phyloP scores from a whole-genome alignment of 73 alveolate genomes.

The Tetrahymena malaccensis region DNA sequence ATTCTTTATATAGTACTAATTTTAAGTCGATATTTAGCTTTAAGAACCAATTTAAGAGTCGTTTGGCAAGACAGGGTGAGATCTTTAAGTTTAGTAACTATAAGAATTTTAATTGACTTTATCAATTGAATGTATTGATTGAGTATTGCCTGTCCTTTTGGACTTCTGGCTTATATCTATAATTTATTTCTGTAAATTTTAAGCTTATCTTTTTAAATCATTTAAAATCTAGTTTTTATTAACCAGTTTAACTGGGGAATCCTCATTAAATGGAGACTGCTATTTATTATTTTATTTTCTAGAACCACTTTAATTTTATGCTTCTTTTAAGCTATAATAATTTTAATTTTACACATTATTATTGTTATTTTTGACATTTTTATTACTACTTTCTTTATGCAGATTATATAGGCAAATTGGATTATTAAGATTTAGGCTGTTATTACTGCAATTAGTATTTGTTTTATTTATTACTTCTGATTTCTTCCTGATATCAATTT shows the following conservation, averaged over 20 bases:
- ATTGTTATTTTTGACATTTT: too few relatives aligned
- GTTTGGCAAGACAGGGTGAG: not conserved
- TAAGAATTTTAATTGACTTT: not conserved
- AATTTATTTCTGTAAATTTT: not conserved
- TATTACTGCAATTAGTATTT: not conserved
- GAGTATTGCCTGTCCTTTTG: not conserved
- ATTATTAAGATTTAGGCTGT: not conserved
- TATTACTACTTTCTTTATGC: not conserved
- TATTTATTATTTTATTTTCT: not conserved
- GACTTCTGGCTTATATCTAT: not conserved
- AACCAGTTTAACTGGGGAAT: not conserved
- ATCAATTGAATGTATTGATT: not conserved
- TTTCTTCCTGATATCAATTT: not conserved
- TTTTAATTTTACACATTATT: too few relatives aligned
- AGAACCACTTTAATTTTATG: not conserved
- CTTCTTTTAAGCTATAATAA: not conserved
- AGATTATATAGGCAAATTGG: not conserved
- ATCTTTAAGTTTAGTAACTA: not conserved
- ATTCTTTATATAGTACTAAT: not conserved
- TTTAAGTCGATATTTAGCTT: not conserved
- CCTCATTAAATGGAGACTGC: not conserved
- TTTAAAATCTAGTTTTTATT: too few relatives aligned
- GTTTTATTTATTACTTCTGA: not conserved
- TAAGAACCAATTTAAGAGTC: not conserved
- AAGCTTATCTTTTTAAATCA: not conserved